A percentile compares a stretch with the other conserved stretches of the same genome.
Conservation (phyloP, 495 filamentous ascomycete genomes). For the Lasiosphaeria miniovina region DNA sequence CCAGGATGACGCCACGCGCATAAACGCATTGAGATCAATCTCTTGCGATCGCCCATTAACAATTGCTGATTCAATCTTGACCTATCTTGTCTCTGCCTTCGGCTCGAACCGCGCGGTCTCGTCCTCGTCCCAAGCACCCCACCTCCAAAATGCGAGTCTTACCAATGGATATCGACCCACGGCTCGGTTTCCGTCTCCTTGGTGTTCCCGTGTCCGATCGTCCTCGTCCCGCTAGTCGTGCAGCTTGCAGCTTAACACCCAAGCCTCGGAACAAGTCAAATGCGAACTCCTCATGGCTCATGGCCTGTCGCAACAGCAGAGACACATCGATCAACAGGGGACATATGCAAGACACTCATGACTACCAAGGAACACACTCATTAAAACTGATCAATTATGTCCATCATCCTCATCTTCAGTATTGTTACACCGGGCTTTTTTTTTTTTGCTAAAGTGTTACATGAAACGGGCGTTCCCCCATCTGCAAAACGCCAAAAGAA, state of each 20-base stretch:
- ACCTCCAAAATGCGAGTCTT: no score
- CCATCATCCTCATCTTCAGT: slow-evolving; percentile 4
- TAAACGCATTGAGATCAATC: slow-evolving; percentile 36
- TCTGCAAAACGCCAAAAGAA: slow-evolving; percentile 16
- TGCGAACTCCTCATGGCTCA: neutral
- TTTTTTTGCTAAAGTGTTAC: slow-evolving; percentile 19
- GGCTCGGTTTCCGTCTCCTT: slow-evolving; percentile 19
- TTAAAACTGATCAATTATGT: neutral
- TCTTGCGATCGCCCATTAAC: slow-evolving; percentile 21
- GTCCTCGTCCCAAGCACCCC: neutral
- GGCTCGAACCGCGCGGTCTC: slow-evolving; percentile 12
- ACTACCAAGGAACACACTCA: slow-evolving; percentile 3
- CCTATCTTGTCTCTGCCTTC: slow-evolving; percentile 3
- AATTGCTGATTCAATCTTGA: slow-evolving; percentile 30
- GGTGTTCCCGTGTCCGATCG: slow-evolving; percentile 28
- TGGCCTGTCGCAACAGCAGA: no score
- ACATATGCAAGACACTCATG: neutral
- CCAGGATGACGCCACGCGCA: slow-evolving; percentile 18
- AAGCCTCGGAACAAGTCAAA: neutral
- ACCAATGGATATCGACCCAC: neutral
- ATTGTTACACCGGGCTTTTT: slow-evolving; percentile 16
- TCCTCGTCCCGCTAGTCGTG: slow-evolving; percentile 17
- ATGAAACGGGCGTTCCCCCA: slow-evolving; percentile 17
- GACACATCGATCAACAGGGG: neutral
- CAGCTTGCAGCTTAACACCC: slow-evolving; percentile 3